Evolutionary conservation across 352 stramenopile species (phyloP), one percentile per base, ranked within the genome.

Genomic region (Blastocystis sp.): DNA sequence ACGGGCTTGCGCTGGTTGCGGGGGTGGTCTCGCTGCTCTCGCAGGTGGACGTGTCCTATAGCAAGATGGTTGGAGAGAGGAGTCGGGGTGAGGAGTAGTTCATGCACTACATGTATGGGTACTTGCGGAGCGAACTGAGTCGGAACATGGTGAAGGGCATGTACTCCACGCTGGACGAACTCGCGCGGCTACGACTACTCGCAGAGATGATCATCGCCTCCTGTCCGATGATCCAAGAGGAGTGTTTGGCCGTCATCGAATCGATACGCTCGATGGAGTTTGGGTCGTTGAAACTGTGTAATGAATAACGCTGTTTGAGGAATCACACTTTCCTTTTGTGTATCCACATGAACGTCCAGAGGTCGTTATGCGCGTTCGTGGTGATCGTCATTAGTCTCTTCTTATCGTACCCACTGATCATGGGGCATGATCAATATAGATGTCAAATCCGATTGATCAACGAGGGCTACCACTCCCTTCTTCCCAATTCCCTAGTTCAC

Each of bases 111-210:
- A 38, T 81, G 16, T 32, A 51, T n/a, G 53, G 29, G 4, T 81
- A 81, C 29, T n/a, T 81, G n/a, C 40, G 48, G 7, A 64, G 44
- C 16, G 69, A 81, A 44, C 36, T 44, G 36, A 51, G 40, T 14
- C 46, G 69, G 29, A 51, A 81, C 38, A 64, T 81, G 49, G 48
- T 63, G 40, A 81, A 81, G 69, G 36, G 56, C 16, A 29, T 46
- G 6, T 81, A 65, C 40, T 48, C 54, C 0, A 54, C 61, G 38
- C 4, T 61, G 29, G 9, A n/a, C 16, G 40, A 27, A n/a, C 34
- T 81, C 21, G 9, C 18, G 24, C n/a, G 29, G 53, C 40, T 81
- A 51, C 44, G 38, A 36, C 29, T 27, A 21, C 16, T 63, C 1
- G 69, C 40, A 44, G 21, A 42, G 69, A 63, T 24, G 32, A 63